phyloP scores from a whole-genome alignment of 192 early-diverging fungal genomes.

The Glomus cerebriforme region DNA sequence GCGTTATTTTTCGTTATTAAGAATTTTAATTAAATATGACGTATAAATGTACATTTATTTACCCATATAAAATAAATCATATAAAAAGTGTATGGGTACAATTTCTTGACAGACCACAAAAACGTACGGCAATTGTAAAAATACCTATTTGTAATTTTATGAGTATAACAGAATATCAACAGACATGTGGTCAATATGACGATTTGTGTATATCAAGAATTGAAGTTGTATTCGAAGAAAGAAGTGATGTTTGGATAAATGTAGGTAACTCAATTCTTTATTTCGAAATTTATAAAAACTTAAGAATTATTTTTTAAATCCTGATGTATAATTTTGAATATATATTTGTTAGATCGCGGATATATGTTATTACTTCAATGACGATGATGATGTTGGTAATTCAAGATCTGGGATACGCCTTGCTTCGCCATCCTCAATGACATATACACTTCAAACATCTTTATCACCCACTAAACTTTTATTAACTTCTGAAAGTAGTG shows the following conservation, averaged over 20 bases:
- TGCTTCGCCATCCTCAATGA: neutral
- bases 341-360: slow-evolving; percentile 37
- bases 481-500: slow-evolving; percentile 58
- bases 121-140: slow-evolving; percentile 49
- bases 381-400: neutral
- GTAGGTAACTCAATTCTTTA: slow-evolving; percentile 36
- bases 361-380: slow-evolving; percentile 38
- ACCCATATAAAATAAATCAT: neutral
- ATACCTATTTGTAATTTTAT: slow-evolving; percentile 56
- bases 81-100: slow-evolving; percentile 57
- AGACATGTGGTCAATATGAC: slow-evolving; percentile 31
- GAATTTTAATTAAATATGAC: neutral
- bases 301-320: neutral
- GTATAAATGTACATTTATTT: neutral
- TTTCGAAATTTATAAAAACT: neutral
- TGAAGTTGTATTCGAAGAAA: slow-evolving; percentile 57
- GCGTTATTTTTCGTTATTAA: neutral
- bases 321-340: neutral
- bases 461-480: slow-evolving; percentile 45
- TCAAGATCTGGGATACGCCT: neutral
- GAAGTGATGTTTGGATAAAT: slow-evolving; percentile 61
- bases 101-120: slow-evolving; percentile 57
- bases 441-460: neutral
- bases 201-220: slow-evolving; percentile 34
- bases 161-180: slow-evolving; percentile 46